Percentiles rank a stretch among this genome's conserved stretches.
phyloP scores from a whole-genome alignment of 2,329 filamentous ascomycete genomes.

The Curvularia sp. region DNA sequence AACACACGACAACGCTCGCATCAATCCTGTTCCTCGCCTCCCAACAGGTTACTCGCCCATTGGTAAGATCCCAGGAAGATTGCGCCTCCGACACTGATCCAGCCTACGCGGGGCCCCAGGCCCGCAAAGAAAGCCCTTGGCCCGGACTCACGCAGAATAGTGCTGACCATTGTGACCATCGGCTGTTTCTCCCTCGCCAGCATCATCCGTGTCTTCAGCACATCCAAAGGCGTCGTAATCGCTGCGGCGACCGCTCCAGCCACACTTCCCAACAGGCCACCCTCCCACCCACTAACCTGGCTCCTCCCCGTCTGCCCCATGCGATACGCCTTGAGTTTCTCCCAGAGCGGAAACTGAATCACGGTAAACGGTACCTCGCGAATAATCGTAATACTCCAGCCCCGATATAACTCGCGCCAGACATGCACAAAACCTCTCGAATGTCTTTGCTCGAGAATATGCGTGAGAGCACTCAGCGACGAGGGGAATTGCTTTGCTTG shows the following conservation, averaged over 20 bases:
- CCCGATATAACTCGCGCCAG: slow-evolving; percentile 85
- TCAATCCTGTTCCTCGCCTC: slow-evolving; percentile 47
- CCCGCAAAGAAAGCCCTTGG: slow-evolving; percentile 75
- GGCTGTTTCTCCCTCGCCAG: slow-evolving; percentile 73
- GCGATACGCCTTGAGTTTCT: slow-evolving; percentile 81
- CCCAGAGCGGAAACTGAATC: slow-evolving; percentile 97
- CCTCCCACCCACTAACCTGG: slow-evolving; percentile 74
- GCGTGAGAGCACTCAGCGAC: slow-evolving; percentile 69
- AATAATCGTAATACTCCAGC: slow-evolving; percentile 90
- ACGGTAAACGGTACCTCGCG: slow-evolving; percentile 97
- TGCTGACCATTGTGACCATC: slow-evolving; percentile 65
- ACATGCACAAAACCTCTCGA: slow-evolving; percentile 62
- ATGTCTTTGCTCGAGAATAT: slow-evolving; percentile 64
- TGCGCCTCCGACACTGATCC: slow-evolving; percentile 93
- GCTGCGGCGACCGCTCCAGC: slow-evolving; percentile 86
- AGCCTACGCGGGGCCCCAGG: slow-evolving; percentile 82
- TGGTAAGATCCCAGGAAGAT: slow-evolving; percentile 96
- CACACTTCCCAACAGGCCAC: slow-evolving; percentile 81
- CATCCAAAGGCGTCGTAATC: slow-evolving; percentile 90
- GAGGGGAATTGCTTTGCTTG: slow-evolving; percentile 84
- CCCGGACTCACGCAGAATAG: slow-evolving; percentile 70
- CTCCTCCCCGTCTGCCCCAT: slow-evolving; percentile 54
- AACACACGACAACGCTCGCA: neutral
- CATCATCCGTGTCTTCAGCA: slow-evolving; percentile 97
- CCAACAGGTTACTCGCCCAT: slow-evolving; percentile 79